Percentiles rank a stretch among this genome's conserved stretches.
These are phyloP conservation scores for Sporisorium scitamineum DNA, from an alignment of 1,284 basidiomycete genomes.

Conservation along the genomic window DNA sequence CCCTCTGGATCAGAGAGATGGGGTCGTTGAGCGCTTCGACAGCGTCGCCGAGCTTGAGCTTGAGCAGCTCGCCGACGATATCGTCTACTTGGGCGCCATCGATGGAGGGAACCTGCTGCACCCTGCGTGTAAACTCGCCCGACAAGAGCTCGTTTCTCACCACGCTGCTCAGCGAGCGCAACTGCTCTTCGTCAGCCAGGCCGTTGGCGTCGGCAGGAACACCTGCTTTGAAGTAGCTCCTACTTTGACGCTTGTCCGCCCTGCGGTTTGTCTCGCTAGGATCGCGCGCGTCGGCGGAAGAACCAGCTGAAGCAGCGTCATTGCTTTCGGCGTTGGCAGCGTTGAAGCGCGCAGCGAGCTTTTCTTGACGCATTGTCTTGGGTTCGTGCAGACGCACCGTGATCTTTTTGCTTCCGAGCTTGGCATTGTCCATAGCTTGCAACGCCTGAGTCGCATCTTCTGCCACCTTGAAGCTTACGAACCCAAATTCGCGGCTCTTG, in stretches of 20 bases:
- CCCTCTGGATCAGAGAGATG: constrained; percentile 76
- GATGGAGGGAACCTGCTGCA: constrained; percentile 72
- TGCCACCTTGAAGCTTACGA: constrained; percentile 78
- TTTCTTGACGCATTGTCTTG: constrained; percentile 86
- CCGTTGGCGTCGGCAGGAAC: constrained; percentile 41
- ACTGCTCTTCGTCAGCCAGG: constrained; percentile 73
- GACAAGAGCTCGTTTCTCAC: constrained; percentile 84
- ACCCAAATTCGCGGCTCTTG: constrained; percentile 91
- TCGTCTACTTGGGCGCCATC: constrained; percentile 72
- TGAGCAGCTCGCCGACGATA: constrained; percentile 78
- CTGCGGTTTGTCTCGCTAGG: constrained; percentile 20
- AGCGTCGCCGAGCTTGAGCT: constrained; percentile 79
- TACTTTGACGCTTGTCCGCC: constrained; percentile 43
- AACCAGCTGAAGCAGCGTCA: not conserved
- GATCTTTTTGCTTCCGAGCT: constrained; percentile 75
- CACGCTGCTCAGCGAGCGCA: constrained; percentile 81
- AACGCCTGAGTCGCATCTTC: constrained; percentile 77
- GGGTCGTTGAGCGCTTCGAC: constrained; percentile 80
- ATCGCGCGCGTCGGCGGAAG: not conserved
- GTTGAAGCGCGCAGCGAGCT: constrained; percentile 80
- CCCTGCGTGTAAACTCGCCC: constrained; percentile 81
- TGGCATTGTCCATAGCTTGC: constrained; percentile 75
- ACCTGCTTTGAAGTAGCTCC: constrained; percentile 59
- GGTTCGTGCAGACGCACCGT: constrained; percentile 89
- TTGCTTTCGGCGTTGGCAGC: constrained; percentile 18